These are phyloP conservation scores for Dactylellina haptotyla DNA, from an alignment of 2,329 filamentous ascomycete species.

Conservation along the genomic window DNA sequence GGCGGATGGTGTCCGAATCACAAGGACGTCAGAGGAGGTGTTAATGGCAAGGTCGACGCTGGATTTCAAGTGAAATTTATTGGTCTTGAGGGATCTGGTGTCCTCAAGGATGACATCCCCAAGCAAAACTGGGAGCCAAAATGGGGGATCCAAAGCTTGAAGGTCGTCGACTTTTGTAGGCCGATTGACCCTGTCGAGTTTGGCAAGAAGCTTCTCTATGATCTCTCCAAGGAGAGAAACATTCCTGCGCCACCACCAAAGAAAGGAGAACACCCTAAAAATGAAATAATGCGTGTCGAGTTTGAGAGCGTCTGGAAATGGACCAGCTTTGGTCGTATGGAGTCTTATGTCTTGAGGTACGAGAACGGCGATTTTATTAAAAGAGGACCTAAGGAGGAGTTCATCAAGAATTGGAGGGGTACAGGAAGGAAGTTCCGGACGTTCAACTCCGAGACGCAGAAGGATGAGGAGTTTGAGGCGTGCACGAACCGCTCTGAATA, in stretches of 20 bases:
- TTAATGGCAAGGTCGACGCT: not conserved
- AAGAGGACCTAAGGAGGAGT: not conserved
- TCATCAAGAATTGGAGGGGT: not conserved
- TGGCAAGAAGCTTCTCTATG: constrained; percentile 1
- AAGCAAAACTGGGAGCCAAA: constrained; percentile 14
- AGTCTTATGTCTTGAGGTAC: constrained; percentile 1
- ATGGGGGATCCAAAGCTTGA: not conserved
- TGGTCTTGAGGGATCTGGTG: not conserved
- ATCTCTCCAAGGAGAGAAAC: not conserved
- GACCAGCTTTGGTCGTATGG: not conserved
- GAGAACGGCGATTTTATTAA: constrained; percentile 7
- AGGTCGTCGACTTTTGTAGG: not conserved
- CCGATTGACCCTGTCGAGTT: not conserved
- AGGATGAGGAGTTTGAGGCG: constrained; percentile 6
- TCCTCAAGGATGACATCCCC: not conserved
- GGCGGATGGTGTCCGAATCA: constrained; percentile 4
- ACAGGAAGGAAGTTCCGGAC: not conserved
- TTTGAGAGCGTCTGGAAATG: constrained; percentile 8
- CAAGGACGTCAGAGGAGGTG: not conserved
- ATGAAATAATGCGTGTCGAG: constrained; percentile 3
- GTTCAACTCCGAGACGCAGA: constrained; percentile 11
- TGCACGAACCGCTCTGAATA: constrained; percentile 1
- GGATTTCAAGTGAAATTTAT: constrained; percentile 15
- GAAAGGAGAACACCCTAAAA: not conserved
- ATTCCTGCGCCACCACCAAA: not conserved